A percentile compares a stretch with the other conserved stretches of the same genome.
These are phyloP conservation scores for Wickerhamomyces sp. DNA, from an alignment of 1,139 yeast genomes.

Conservation along the genomic window DNA sequence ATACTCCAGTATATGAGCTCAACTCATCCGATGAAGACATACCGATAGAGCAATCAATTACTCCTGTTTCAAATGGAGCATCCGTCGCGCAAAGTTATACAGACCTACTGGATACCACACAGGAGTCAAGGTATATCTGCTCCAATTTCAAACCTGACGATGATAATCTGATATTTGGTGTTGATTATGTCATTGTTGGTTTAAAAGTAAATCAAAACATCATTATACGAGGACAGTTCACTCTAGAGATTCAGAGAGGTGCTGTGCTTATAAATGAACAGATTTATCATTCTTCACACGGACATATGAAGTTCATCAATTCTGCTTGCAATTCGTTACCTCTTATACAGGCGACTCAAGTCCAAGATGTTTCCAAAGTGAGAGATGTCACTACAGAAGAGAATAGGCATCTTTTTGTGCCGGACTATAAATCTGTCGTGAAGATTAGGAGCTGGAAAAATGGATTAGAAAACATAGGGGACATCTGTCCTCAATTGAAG, in stretches of 20 bases:
- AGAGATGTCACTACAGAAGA: conserved; percentile 26
- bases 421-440: conserved; percentile 42
- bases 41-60: background rate
- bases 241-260: conserved; percentile 53
- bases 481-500: conserved; percentile 46
- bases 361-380: conserved; percentile 31
- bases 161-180: conserved; percentile 34
- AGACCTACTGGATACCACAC: conserved; percentile 13
- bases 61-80: conserved; percentile 1
- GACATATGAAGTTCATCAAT: conserved; percentile 38
- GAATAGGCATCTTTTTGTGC: conserved; percentile 34
- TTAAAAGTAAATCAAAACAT: conserved; percentile 44
- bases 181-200: conserved; percentile 36
- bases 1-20: conserved; percentile 9
- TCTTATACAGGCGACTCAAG: conserved; percentile 45
- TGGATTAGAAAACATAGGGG: conserved; percentile 46
- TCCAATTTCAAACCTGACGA: conserved; percentile 34
- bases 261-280: conserved; percentile 51
- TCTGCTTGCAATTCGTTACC: conserved; percentile 55
- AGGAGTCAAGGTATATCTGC: conserved; percentile 14
- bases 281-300: conserved; percentile 39
- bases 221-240: conserved; percentile 56
- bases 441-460: conserved; percentile 33
- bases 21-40: conserved; percentile 14
- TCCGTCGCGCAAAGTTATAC: background rate